A percentile compares a stretch with the other conserved stretches of the same genome.
These are phyloP conservation scores for Rhizoctonia solani DNA, from an alignment of 1,284 basidiomycete genomes.

Conservation along the genomic window DNA sequence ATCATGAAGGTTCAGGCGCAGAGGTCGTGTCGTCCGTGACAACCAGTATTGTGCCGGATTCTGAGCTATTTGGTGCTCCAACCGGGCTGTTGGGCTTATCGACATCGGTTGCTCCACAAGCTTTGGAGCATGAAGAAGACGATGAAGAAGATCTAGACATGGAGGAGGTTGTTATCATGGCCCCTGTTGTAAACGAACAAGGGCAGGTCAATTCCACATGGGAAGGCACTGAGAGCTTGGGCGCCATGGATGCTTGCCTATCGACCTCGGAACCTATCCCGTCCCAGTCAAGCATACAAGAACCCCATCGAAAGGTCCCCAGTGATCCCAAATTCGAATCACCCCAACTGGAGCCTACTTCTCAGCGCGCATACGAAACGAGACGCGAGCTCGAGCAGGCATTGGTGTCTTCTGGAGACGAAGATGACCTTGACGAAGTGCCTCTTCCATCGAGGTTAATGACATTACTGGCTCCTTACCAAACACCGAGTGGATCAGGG, in stretches of 20 bases:
- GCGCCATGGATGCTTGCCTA: neutral
- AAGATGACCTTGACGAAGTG: neutral
- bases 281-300: neutral
- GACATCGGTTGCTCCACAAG: conserved; percentile 1
- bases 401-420: conserved; percentile 20
- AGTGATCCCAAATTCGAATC: neutral
- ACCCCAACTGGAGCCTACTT: conserved; percentile 1
- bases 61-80: conserved; percentile 9
- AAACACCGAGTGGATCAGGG: neutral
- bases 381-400: conserved; percentile 16
- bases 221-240: conserved; percentile 10
- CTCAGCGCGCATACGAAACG: conserved; percentile 3
- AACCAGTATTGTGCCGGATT: neutral
- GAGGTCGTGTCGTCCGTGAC: neutral
- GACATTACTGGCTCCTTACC: conserved; percentile 25
- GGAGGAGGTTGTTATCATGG: conserved; percentile 35
- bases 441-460: conserved; percentile 15
- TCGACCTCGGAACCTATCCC: neutral
- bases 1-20: neutral
- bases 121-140: conserved; percentile 20
- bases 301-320: neutral
- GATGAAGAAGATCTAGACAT: conserved; percentile 36
- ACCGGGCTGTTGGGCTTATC: conserved; percentile 9
- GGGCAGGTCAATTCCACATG: neutral
- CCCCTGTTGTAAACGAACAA: neutral